Conservation (phyloP, 331 rosid species). For the Phaseolus coccineus region DNA sequence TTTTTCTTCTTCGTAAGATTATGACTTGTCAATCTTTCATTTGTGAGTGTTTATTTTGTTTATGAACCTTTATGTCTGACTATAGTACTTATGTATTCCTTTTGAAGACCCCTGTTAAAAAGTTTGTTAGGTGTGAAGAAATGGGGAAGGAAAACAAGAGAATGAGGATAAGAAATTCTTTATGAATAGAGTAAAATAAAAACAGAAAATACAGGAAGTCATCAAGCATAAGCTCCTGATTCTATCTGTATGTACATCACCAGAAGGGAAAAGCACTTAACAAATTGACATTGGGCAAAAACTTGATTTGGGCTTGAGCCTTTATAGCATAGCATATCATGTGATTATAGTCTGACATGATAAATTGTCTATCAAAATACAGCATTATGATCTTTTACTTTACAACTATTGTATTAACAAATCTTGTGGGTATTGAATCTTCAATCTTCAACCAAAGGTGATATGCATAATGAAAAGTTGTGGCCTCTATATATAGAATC, state of each 20-base stretch:
- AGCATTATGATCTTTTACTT: constrained; percentile 2
- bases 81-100: constrained; percentile 32
- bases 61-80: constrained; percentile 8
- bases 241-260: not conserved
- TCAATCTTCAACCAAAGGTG: constrained; percentile 3
- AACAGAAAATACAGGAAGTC: constrained; percentile 18
- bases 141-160: constrained; percentile 8
- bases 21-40: constrained; percentile 10
- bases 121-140: constrained; percentile 11
- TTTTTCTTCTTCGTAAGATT: not conserved
- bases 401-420: not conserved
- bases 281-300: constrained; percentile 13
- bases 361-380: constrained; percentile 17
- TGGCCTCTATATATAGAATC: constrained; percentile 10
- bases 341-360: constrained; percentile 14
- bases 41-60: constrained; percentile 23
- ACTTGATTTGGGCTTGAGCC: constrained; percentile 10
- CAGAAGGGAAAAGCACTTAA: constrained; percentile 15
- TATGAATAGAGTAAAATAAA: constrained; percentile 26
- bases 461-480: constrained; percentile 25
- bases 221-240: not conserved
- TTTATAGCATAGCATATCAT: not conserved
- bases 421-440: not conserved
- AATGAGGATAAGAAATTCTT: constrained; percentile 1
- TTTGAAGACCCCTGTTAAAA: not conserved